Percentiles rank a stretch among this genome's conserved stretches.
Conservation (phyloP, 306 rosid genomes). For the Nissolia schottii region DNA sequence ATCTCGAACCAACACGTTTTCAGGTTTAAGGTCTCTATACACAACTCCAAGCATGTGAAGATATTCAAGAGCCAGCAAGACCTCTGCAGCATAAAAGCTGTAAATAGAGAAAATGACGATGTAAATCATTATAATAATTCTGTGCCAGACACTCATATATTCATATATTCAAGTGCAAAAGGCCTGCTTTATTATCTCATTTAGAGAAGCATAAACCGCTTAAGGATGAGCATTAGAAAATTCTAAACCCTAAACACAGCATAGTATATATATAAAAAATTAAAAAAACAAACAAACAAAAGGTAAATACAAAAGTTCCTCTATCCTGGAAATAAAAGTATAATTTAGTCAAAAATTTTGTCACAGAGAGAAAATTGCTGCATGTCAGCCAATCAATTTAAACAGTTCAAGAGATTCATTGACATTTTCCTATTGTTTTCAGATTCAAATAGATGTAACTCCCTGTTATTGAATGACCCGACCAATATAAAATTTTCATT, state of each 20-base stretch:
- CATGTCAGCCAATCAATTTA: background rate
- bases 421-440: background rate
- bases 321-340: background rate
- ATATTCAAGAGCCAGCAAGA: conserved; percentile 91
- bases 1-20: conserved; percentile 94
- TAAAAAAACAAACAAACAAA: no score
- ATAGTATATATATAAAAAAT: background rate
- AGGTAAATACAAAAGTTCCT: background rate
- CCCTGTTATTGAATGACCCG: background rate
- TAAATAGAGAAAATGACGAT: conserved; percentile 25
- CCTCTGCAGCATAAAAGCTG: conserved; percentile 99
- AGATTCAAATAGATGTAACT: background rate
- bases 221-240: background rate
- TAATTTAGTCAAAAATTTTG: background rate
- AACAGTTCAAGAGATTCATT: background rate
- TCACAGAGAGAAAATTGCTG: no score
- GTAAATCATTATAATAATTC: background rate
- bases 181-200: background rate
- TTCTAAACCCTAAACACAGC: background rate
- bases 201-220: background rate
- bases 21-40: conserved; percentile 96
- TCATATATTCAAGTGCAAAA: background rate
- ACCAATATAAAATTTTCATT: background rate
- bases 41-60: conserved; percentile 99
- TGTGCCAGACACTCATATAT: background rate